Conservation (phyloP, 768 basidiomycete genomes). For the Suillus subaureus region DNA sequence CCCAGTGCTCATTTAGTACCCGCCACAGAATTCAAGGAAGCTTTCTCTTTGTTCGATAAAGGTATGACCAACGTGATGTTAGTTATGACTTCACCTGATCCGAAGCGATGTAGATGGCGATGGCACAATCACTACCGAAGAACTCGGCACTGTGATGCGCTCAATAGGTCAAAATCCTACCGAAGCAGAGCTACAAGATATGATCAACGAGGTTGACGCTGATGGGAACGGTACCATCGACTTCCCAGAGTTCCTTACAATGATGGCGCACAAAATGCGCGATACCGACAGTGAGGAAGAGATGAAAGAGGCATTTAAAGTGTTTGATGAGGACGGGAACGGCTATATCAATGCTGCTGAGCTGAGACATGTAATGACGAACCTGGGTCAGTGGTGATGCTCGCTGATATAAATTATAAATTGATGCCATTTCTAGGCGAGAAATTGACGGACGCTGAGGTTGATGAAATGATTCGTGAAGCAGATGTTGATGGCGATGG, state of each 20-base stretch:
- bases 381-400: conserved; percentile 63
- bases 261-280: conserved; percentile 89
- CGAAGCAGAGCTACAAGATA: conserved; percentile 88
- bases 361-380: conserved; percentile 90
- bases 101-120: conserved; percentile 68
- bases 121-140: conserved; percentile 88
- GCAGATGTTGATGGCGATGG: conserved; percentile 94
- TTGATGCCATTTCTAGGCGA: conserved; percentile 54
- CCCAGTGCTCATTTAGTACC: conserved; percentile 9
- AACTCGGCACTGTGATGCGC: conserved; percentile 93
- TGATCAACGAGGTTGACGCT: conserved; percentile 94
- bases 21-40: conserved; percentile 93
- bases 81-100: not conserved
- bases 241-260: conserved; percentile 79
- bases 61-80: conserved; percentile 47
- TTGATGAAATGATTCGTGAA: conserved; percentile 97
- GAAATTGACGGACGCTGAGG: conserved; percentile 84
- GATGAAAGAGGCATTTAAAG: conserved; percentile 95
- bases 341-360: conserved; percentile 88
- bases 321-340: conserved; percentile 95
- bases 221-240: conserved; percentile 90
- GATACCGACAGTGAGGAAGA: conserved; percentile 94
- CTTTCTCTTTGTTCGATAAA: conserved; percentile 97
- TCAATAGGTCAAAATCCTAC: conserved; percentile 93
- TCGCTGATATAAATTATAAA: conserved; percentile 4